phyloP scores from a whole-genome alignment of 2,329 filamentous ascomycete genomes.

The Arthroderma uncinatum region DNA sequence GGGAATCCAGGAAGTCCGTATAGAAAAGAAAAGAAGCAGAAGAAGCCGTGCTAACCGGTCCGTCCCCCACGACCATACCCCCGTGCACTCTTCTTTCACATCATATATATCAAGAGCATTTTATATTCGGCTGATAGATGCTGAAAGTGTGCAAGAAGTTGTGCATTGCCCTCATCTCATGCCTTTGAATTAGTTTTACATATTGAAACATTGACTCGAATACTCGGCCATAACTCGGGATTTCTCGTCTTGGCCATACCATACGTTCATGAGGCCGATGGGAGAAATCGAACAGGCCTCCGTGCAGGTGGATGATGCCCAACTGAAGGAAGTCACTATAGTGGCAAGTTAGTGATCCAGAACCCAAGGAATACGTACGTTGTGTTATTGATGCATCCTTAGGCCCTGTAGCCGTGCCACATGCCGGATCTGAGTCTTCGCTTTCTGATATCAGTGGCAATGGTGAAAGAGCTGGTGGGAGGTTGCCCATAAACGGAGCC shows the following conservation, averaged over 20 bases:
- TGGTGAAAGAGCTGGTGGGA: neutral
- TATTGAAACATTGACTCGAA: neutral
- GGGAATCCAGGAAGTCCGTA: neutral
- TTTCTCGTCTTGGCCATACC: neutral
- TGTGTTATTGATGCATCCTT: neutral
- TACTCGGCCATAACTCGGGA: neutral
- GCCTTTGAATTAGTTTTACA: neutral
- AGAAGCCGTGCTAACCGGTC: constrained; percentile 3
- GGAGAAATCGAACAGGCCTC: neutral
- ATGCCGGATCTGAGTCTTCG: neutral
- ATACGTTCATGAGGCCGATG: neutral
- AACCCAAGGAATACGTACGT: neutral
- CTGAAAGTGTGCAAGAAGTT: neutral
- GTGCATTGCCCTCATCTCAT: neutral
- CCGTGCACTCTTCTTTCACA: neutral
- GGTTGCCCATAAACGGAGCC: neutral
- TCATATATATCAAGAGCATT: neutral
- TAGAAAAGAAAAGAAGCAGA: neutral
- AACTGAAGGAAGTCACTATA: neutral
- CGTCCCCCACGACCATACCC: neutral
- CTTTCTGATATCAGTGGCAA: neutral
- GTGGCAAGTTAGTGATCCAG: neutral
- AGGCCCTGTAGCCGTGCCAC: neutral
- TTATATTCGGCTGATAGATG: neutral
- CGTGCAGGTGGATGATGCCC: neutral